Percentiles rank a stretch among this genome's conserved stretches.
phyloP scores from a whole-genome alignment of 768 basidiomycete species.

The Gelatoporia subvermispora region DNA sequence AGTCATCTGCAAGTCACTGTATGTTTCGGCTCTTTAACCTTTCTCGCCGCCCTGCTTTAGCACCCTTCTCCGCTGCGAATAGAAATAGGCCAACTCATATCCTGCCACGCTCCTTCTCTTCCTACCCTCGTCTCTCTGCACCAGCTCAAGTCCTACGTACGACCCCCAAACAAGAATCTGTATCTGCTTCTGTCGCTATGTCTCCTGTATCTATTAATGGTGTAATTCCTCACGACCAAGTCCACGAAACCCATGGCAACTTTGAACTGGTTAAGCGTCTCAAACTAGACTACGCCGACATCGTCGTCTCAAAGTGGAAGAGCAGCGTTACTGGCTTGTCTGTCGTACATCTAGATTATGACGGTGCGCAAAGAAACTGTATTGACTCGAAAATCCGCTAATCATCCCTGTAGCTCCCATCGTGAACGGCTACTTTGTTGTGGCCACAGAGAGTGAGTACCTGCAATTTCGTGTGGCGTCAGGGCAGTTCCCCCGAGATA shows the following conservation, averaged over 20 bases:
- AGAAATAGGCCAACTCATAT: neutral
- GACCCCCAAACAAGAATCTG: constrained; percentile 4
- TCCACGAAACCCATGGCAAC: constrained; percentile 48
- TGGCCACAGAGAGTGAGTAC: constrained; percentile 80
- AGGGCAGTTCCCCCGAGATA: no score
- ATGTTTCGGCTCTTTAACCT: constrained; percentile 5
- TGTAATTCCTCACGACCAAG: neutral
- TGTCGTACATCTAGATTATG: constrained; percentile 87
- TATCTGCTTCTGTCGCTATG: constrained; percentile 16
- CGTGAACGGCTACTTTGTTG: constrained; percentile 87
- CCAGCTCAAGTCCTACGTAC: constrained; percentile 1
- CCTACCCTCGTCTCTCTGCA: constrained; percentile 3
- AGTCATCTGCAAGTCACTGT: neutral
- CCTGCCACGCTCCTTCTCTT: constrained; percentile 2
- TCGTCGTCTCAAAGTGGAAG: constrained; percentile 83
- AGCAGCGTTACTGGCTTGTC: constrained; percentile 84
- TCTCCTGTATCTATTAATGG: constrained; percentile 8
- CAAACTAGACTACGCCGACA: constrained; percentile 75
- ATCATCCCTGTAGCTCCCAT: constrained; percentile 60
- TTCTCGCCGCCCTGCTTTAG: neutral
- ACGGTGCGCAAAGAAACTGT: constrained; percentile 64
- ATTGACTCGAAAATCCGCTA: neutral
- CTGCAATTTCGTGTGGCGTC: no score
- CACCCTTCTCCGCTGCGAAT: neutral
- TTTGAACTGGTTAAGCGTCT: constrained; percentile 79